Evolutionary conservation across 2,329 filamentous ascomycete genomes (phyloP).

Genomic region (Ceratocystis harringtonii): DNA sequence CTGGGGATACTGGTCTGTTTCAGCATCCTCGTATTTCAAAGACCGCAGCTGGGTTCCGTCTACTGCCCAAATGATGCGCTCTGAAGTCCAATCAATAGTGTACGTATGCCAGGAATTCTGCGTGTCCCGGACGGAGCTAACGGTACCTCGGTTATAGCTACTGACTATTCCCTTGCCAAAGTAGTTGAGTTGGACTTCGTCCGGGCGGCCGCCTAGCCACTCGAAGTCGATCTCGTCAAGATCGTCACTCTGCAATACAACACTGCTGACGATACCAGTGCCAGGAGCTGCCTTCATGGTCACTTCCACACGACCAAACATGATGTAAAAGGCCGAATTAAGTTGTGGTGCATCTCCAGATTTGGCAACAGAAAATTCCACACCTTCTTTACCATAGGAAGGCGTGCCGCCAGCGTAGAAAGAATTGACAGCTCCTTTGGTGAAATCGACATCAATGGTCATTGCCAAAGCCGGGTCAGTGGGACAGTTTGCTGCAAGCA

Average conservation of each 20-base stretch:
- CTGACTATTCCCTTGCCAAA: slow-evolving; percentile 84
- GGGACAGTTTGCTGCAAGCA: slow-evolving; percentile 43
- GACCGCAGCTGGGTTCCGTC: slow-evolving; percentile 64
- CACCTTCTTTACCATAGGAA: slow-evolving; percentile 59
- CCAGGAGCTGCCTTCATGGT: slow-evolving; percentile 76
- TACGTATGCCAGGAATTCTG: slow-evolving; percentile 73
- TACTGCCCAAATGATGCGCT: slow-evolving; percentile 76
- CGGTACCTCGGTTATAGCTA: slow-evolving; percentile 75
- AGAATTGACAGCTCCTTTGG: slow-evolving; percentile 57
- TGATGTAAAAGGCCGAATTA: slow-evolving; percentile 89
- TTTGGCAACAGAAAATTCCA: slow-evolving; percentile 60
- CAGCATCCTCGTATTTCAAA: slow-evolving; percentile 53
- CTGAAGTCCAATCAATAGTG: slow-evolving; percentile 76
- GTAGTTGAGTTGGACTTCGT: slow-evolving; percentile 88
- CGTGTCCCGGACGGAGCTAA: slow-evolving; percentile 52
- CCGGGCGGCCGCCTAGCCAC: slow-evolving; percentile 67
- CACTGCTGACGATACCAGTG: slow-evolving; percentile 79
- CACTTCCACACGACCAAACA: slow-evolving; percentile 88
- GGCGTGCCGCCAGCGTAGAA: slow-evolving; percentile 58
- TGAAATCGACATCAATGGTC: slow-evolving; percentile 74
- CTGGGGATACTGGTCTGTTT: slow-evolving; percentile 70
- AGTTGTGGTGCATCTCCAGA: slow-evolving; percentile 77
- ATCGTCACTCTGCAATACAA: slow-evolving; percentile 79
- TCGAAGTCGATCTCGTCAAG: slow-evolving; percentile 97
- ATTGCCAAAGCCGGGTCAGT: slow-evolving; percentile 67